phyloP scores from a whole-genome alignment of 345 rosid genomes.

The Passiflora organensis region DNA sequence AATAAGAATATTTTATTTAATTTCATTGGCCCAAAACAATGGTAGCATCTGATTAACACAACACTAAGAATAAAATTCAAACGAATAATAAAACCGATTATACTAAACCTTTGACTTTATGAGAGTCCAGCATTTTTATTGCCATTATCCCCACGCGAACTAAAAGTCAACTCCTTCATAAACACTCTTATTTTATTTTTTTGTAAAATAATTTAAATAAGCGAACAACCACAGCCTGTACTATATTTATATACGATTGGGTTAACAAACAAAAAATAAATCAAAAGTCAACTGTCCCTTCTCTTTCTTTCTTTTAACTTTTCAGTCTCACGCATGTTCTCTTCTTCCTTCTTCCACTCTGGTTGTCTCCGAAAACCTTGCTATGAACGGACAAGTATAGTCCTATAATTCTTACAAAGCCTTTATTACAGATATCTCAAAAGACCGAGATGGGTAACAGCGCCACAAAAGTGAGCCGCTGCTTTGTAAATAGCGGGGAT shows the following conservation, averaged over 20 bases:
- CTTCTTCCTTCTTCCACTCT: too few relatives aligned
- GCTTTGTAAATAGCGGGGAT: slow-evolving; percentile 53
- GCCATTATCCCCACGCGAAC: too few relatives aligned
- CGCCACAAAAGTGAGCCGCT: slow-evolving; percentile 48
- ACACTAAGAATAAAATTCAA: not conserved
- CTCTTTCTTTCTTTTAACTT: slow-evolving; percentile 22
- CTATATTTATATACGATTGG: too few relatives aligned
- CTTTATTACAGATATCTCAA: not conserved
- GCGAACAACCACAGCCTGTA: too few relatives aligned
- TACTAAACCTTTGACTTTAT: too few relatives aligned
- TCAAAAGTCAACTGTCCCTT: slow-evolving; percentile 64
- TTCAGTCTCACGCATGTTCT: slow-evolving; percentile 7
- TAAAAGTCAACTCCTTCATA: slow-evolving; percentile 33
- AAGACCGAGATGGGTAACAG: slow-evolving; percentile 68
- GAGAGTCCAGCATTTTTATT: too few relatives aligned
- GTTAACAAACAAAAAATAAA: too few relatives aligned
- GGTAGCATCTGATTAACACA: too few relatives aligned
- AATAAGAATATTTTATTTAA: too few relatives aligned
- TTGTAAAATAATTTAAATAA: not conserved
- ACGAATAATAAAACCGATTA: too few relatives aligned
- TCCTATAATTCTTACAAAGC: not conserved
- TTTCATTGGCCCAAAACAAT: too few relatives aligned
- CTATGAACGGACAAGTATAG: not conserved
- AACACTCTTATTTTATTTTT: too few relatives aligned
- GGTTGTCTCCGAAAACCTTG: not conserved